Evolutionary conservation across 1,139 yeast species (phyloP), one percentile per base, ranked within the genome.

Genomic region (Saccharomyces hybrid): DNA sequence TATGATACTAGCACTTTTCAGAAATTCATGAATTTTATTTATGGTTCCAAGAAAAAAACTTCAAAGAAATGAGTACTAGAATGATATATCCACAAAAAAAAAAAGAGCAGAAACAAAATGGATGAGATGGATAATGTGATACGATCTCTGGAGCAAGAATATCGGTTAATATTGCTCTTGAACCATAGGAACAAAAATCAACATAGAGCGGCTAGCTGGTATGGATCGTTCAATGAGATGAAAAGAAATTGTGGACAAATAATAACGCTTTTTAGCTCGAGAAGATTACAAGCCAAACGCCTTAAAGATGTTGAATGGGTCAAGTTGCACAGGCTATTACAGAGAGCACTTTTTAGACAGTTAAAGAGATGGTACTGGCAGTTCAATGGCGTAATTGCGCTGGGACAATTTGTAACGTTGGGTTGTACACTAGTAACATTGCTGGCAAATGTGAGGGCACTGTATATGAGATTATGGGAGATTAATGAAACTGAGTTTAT

Each of bases 181-280:
- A 82, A 85, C 64, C 88, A 85, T 61, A 73, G 96, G 57, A 85
- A 84, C 66, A 76, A 76, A 57, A 88, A 88, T 66, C 96, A 89
- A 68, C 96, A 88, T 63, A 73, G 83, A n/a, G 78, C 77, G 14
- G 79, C 87, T 46, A 67, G 66, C 25, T 89, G 96, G 96, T 89
- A 96, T 91, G 78, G 73, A 55, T 77, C 80, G 57, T 72, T 89
- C 51, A 76, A 82, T 56, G 77, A 84, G n/a, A 65, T 87, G 26
- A 84, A 85, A 59, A 75, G 96, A 38, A 73, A 78, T 49, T 60
- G 82, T 16, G 71, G 83, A 6, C 73, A 75, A 51, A 67, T 82
- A 58, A 63, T 73, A 28, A 61, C 59, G 63, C 56, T 28, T 62
- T 14, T 29, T 53, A 16, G 47, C 46, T 41, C 48, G 49, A 20